Evolutionary conservation across 805 yeast genomes (phyloP).

Genomic region (Saccharomycopsis amapae): DNA sequence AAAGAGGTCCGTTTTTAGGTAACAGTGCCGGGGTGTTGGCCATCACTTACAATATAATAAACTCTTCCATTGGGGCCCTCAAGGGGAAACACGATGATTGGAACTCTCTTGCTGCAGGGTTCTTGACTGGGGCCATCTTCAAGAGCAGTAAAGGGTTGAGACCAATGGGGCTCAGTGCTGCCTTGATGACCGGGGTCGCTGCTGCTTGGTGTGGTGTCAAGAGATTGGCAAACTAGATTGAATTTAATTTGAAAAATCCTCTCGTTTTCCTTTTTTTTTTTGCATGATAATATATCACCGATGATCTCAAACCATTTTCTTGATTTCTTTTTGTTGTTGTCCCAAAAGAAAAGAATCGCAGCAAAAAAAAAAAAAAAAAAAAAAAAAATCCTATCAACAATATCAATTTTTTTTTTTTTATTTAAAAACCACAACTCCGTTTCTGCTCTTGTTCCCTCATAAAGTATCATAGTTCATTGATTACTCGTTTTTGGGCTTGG

Average conservation of each 20-base stretch:
- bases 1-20: constrained; percentile 93
- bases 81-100: constrained; percentile 86
- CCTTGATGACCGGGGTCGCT: constrained; percentile 80
- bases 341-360: neutral
- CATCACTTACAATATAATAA: constrained; percentile 76
- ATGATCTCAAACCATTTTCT: too few relatives aligned
- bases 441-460: too few relatives aligned
- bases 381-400: too few relatives aligned
- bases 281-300: too few relatives aligned
- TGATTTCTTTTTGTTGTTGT: neutral
- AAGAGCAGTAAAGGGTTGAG: constrained; percentile 76
- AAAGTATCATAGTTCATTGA: too few relatives aligned
- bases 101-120: constrained; percentile 86
- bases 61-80: constrained; percentile 66
- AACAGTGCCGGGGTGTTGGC: constrained; percentile 94
- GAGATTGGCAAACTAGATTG: constrained; percentile 21
- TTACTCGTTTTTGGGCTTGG: too few relatives aligned
- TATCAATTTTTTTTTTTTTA: too few relatives aligned
- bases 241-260: too few relatives aligned
- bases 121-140: constrained; percentile 85
- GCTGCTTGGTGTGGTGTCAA: constrained; percentile 90
- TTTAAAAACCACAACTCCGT: too few relatives aligned
- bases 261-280: too few relatives aligned
- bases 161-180: constrained; percentile 86
- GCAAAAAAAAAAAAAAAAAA: neutral